Evolutionary conservation across 495 filamentous ascomycete genomes (phyloP).

Genomic region (Copromyces sp.): DNA sequence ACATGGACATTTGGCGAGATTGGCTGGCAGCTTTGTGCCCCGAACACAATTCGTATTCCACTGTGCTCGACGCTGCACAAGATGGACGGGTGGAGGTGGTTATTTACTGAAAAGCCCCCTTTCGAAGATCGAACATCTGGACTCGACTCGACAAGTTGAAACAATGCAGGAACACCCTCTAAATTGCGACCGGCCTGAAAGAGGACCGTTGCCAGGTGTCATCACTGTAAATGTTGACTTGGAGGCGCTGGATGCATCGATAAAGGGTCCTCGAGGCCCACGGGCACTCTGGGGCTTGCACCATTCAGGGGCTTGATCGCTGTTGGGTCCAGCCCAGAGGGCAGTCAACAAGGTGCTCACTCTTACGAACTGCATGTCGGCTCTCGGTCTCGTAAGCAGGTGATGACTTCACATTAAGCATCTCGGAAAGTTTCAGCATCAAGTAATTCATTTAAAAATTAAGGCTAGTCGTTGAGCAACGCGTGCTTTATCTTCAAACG

Average conservation of each 20-base stretch:
- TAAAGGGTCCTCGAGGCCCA: background rate
- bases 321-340: background rate
- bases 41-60: background rate
- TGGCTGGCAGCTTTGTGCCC: slow-evolving; percentile 3
- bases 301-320: background rate
- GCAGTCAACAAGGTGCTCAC: background rate
- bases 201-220: background rate
- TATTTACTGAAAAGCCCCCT: background rate
- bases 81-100: background rate
- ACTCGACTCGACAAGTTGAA: background rate
- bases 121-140: background rate
- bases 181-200: background rate
- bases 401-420: background rate
- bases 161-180: background rate
- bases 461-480: background rate
- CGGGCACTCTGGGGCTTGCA: background rate
- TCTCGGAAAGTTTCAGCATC: too few relatives aligned
- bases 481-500: background rate
- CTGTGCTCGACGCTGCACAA: background rate
- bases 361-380: background rate
- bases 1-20: slow-evolving; percentile 3
- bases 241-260: background rate
- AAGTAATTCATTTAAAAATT: background rate
- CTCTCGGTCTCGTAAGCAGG: background rate
- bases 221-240: background rate